Conservation (phyloP, 495 filamentous ascomycete genomes). For the Xanthoparmelia taractica region DNA sequence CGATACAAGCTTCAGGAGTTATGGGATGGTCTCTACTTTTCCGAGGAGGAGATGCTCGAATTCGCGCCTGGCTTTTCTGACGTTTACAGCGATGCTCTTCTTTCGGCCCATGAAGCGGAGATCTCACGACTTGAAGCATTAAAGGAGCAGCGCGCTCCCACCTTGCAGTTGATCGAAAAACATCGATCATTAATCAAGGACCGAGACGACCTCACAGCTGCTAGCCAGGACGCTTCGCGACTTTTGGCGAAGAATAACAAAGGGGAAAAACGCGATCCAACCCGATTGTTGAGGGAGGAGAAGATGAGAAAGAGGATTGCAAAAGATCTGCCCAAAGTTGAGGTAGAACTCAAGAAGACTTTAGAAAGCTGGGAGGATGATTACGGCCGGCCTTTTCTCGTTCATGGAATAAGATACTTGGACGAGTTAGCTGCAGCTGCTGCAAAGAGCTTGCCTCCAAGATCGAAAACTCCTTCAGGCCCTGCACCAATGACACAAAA, state of each 20-base stretch:
- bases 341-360: conserved; percentile 67
- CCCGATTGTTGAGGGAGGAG: conserved; percentile 89
- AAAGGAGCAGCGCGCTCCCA: conserved; percentile 80
- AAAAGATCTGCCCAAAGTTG: conserved; percentile 90
- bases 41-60: conserved; percentile 95
- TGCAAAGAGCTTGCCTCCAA: conserved; percentile 55
- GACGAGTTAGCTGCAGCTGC: conserved; percentile 62
- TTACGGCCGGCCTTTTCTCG: conserved; percentile 83
- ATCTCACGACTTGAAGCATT: conserved; percentile 72
- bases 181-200: conserved; percentile 81
- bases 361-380: conserved; percentile 91
- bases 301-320: conserved; percentile 96
- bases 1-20: conserved; percentile 83
- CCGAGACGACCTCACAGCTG: conserved; percentile 74
- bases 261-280: conserved; percentile 85
- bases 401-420: conserved; percentile 84
- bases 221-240: conserved; percentile 88
- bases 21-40: conserved; percentile 89
- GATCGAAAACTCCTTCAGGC: conserved; percentile 72
- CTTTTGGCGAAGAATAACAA: conserved; percentile 82
- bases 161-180: conserved; percentile 70
- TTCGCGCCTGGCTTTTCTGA: conserved; percentile 91
- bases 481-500: conserved; percentile 45
- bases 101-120: conserved; percentile 83
- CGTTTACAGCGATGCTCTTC: conserved; percentile 74